Base-by-base conservation (phyloP, 106 monocot genomes). In the Acorus gramineus region DNA sequence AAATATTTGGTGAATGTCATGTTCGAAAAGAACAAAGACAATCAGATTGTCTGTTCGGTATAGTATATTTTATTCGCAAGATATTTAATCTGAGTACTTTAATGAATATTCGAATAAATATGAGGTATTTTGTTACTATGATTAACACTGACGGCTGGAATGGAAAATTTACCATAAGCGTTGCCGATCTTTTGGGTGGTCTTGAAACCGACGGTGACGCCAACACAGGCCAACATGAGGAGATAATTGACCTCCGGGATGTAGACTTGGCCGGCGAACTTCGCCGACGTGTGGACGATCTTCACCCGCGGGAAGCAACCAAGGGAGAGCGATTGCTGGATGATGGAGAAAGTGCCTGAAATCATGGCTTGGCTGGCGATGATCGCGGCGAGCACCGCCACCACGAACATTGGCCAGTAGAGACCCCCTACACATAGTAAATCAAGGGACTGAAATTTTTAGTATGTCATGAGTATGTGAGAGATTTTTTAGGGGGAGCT, bases 301-400 rank as follows among this genome's bases (percentile, higher is more conserved):
- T 52, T 59, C 5, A 69, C 69, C 7, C 69, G 28, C 4, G 69
- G 69, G 51, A 69, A 69, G 60, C 69, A 69, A 5, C 69, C 60
- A 4, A 69, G 60, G 11, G 69, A 3, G 2, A 60, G 43, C 3
- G 60, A 69, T 42, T 69, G 69, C 28, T 50, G 42, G 2, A 69
- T 52, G 52, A 69, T 69, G 50, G 58, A 28, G 52, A 69, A 69
- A 1, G 69, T 8, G 12, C 60, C 69, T 3, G 69, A 69, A 44
- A 69, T 59, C 69, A 69, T 69, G 2, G 59, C 69, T 9, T 69
- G 69, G 69, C 69, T 69, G 3, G 69, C 69, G n/a, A 69, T 52
- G n/a, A 60, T 60, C 3, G 69, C 5, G 3, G 69, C 69, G 2
- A 52, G 10, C 2, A 69, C 9, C 6, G 60, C 59, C 2, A 69